Conservation (phyloP, 2,329 filamentous ascomycete genomes). For the Xenosphaeropsis pyriputrescens region DNA sequence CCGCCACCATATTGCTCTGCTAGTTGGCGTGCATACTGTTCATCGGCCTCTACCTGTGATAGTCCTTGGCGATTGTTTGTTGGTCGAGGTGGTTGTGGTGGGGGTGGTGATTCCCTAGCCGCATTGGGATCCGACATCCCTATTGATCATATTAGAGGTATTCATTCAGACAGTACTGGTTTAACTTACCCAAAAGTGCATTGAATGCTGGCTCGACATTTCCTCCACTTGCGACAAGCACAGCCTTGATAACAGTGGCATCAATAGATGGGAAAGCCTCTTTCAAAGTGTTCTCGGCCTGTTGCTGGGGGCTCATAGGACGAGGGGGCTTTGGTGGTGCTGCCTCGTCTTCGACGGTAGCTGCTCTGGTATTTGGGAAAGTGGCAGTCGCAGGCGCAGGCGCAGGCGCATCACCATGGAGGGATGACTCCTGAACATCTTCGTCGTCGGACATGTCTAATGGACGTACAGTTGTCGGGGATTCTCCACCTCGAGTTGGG, state of each 20-base stretch:
- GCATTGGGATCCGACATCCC: constrained; percentile 73
- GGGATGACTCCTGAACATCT: constrained; percentile 45
- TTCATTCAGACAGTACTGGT: neutral
- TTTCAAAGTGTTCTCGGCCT: constrained; percentile 76
- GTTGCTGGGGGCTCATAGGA: constrained; percentile 65
- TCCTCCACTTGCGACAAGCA: constrained; percentile 73
- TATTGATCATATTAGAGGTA: constrained; percentile 15
- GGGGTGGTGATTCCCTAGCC: constrained; percentile 41
- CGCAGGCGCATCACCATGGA: constrained; percentile 28
- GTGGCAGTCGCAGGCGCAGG: constrained; percentile 22
- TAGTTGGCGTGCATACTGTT: constrained; percentile 81
- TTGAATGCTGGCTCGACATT: constrained; percentile 91
- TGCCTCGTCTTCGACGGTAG: constrained; percentile 28
- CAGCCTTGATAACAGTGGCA: constrained; percentile 65
- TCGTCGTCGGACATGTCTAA: constrained; percentile 54
- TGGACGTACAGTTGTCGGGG: constrained; percentile 48
- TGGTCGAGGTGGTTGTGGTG: constrained; percentile 69
- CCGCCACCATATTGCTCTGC: constrained; percentile 68
- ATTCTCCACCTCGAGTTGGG: constrained; percentile 33
- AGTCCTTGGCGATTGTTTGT: constrained; percentile 34
- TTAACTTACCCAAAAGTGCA: constrained; percentile 60
- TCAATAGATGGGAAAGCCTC: constrained; percentile 91
- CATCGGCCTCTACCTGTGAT: constrained; percentile 79
- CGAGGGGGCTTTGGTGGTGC: constrained; percentile 74
- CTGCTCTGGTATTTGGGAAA: constrained; percentile 21